Base-by-base conservation (phyloP, 352 stramenopile species). In the Halophytophthora polymorphica region DNA sequence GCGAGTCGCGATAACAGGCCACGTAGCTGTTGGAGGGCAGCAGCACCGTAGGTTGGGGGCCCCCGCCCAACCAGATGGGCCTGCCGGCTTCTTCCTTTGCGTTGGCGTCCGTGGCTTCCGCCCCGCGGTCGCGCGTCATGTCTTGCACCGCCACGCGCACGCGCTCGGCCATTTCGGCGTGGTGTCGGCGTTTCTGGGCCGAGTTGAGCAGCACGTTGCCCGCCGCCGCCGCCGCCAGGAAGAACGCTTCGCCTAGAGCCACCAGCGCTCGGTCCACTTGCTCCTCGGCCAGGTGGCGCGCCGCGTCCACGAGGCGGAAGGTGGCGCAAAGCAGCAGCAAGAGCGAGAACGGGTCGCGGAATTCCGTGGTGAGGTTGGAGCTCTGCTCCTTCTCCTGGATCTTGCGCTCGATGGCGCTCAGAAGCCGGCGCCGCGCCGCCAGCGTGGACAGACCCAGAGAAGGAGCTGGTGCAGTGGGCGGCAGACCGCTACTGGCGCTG, bases 21-120 rank as follows among this genome's bases (percentile, higher is more conserved):
- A 88, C 71, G 50, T 88, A 85, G 41, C 80, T 88, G 12, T 78
- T 88, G 4, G 84, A 94, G 13, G 84, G 84, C 48, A 89, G 61
- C 38, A 94, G 54, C 19, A 87, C 71, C n/a, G 68, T 71, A 1
- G 73, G 58, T 45, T 72, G 50, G 1, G 37, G 43, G 14, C 51
- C 53, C 8, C 22, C 41, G 18, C 63, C 66, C 8, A 69, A 40
- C 59, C 66, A 78, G 18, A 52, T 40, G 31, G 58, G 35, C 13
- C 46, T 38, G 0, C 45, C 25, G 13, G 55, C 18, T 0, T 72
- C 17, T 21, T 58, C 17, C 2, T 28, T 34, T 25, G 15, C 29
- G 21, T 54, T n/a, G 13, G 51, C 7, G 37, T 57, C 50, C 10
- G 28, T 15, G 15, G 29, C 18, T 14, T 19, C 58, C 48, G 49